Evolutionary conservation across 805 yeast genomes (phyloP), one percentile per base, ranked within the genome.

Genomic region (Candida alai): DNA sequence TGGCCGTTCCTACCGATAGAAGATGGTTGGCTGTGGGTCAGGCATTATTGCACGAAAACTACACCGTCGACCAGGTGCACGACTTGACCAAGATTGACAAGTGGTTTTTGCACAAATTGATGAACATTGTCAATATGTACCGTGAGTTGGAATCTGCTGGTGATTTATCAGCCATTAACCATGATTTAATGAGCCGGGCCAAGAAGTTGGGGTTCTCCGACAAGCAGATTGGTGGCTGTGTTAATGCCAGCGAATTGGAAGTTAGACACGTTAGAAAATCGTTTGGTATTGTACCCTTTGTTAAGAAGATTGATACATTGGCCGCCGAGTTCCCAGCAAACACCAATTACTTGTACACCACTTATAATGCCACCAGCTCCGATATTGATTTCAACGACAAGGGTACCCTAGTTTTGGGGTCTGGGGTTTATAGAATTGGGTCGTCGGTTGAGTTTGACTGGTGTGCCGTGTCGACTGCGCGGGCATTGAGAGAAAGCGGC

Each of bases 271-370:
- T 76, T 52, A 81, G 98, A 69, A 82, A 86, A 58, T 68, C 77
- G 25, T 80, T 73, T 49, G 89, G 86, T 36, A 82, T 90, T 51
- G 67, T 77, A 39, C 97, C 97, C 52, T 88, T 87, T 55, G 98
- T 90, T 49, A 93, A 90, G 76, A 86, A 88, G 67, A 90, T 90
- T 54, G 97, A 90, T 57, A 90, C 98, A 24, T 73, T 90, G 45
- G 98, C 98, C 43, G 97, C 98, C 38, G 98, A 90, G 64, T 90
- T 90, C 80, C 98, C 98, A 31, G 98, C 98, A 33, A 75, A 81
- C 52, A 90, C 98, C 36, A 90, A 90, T 72, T 90, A 90, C 64
- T 73, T 90, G 50, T 90, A 90, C 78, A 85, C 96, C 33, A 90
- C 98, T 30, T 90, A 90, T 68, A 90, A 89, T 55, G 98, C 97